These are phyloP conservation scores for Penicillium sp. DNA, from an alignment of 2,329 filamentous ascomycete genomes.

Conservation along the genomic window DNA sequence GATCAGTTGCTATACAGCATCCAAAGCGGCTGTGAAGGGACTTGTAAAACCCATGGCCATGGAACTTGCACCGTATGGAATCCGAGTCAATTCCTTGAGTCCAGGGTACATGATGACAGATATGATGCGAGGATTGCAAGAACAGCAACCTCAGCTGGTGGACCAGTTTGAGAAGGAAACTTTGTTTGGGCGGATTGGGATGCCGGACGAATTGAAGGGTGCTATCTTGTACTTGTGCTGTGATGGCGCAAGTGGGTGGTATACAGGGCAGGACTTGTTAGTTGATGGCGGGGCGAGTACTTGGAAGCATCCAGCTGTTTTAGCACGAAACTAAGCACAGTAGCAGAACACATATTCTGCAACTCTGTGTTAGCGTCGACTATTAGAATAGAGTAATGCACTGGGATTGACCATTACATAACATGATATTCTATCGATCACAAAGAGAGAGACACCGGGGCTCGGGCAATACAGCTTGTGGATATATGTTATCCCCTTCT, in stretches of 20 bases:
- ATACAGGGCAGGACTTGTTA: slow-evolving; percentile 28
- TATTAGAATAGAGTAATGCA: neutral
- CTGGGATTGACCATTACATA: neutral
- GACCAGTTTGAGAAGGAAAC: slow-evolving; percentile 27
- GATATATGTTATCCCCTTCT: neutral
- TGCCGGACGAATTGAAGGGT: slow-evolving; percentile 24
- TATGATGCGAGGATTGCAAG: slow-evolving; percentile 24
- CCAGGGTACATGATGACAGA: slow-evolving; percentile 34
- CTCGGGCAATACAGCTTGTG: neutral
- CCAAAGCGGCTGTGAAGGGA: slow-evolving; percentile 30
- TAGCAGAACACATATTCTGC: neutral
- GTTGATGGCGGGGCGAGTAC: slow-evolving; percentile 28
- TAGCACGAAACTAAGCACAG: slow-evolving; percentile 5
- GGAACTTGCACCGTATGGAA: slow-evolving; percentile 27
- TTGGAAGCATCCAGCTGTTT: slow-evolving; percentile 28
- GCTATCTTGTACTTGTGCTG: slow-evolving; percentile 24
- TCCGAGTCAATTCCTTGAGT: slow-evolving; percentile 35
- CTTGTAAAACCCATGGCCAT: slow-evolving; percentile 28
- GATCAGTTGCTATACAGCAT: slow-evolving; percentile 37
- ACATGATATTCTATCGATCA: neutral
- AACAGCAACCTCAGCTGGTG: slow-evolving; percentile 21
- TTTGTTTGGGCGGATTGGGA: slow-evolving; percentile 24
- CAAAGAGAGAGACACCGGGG: neutral
- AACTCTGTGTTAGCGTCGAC: neutral
- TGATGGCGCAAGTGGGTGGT: slow-evolving; percentile 20